phyloP scores from a whole-genome alignment of 2,329 filamentous ascomycete genomes.

The Hypomyces perniciosus region DNA sequence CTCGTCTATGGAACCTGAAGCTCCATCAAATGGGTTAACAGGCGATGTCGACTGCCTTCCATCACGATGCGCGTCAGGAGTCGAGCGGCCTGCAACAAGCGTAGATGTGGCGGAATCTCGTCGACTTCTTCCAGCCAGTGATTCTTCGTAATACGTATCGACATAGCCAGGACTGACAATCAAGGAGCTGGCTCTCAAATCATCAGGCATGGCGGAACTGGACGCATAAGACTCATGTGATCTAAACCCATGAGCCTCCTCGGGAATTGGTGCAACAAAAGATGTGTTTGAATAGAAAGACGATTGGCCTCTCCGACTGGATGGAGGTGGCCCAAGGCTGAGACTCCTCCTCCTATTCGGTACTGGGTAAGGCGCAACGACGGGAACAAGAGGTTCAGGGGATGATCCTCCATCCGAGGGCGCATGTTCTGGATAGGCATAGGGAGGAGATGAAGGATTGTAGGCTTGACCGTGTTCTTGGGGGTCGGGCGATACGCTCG shows the following conservation, averaged over 20 bases:
- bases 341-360: conserved; percentile 42
- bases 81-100: conserved; percentile 11
- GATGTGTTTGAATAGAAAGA: conserved; percentile 62
- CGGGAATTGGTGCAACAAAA: conserved; percentile 69
- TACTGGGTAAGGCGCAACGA: conserved; percentile 15
- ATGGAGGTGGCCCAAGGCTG: conserved; percentile 55
- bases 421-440: conserved; percentile 29
- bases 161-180: conserved; percentile 38
- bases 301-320: conserved; percentile 53
- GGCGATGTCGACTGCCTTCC: conserved; percentile 30
- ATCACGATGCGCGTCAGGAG: conserved; percentile 44
- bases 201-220: conserved; percentile 65
- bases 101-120: conserved; percentile 20
- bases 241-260: conserved; percentile 55
- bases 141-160: conserved; percentile 48
- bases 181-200: conserved; percentile 50
- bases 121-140: conserved; percentile 38
- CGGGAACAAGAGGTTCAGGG: not conserved
- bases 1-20: conserved; percentile 35
- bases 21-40: conserved; percentile 5
- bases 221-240: conserved; percentile 64
- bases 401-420: conserved; percentile 18
- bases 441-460: conserved; percentile 40
- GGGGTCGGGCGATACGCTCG: conserved; percentile 27
- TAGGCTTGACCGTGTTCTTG: conserved; percentile 32